Evolutionary conservation across 805 yeast species (phyloP).

Genomic region (Saturnispora silvae): DNA sequence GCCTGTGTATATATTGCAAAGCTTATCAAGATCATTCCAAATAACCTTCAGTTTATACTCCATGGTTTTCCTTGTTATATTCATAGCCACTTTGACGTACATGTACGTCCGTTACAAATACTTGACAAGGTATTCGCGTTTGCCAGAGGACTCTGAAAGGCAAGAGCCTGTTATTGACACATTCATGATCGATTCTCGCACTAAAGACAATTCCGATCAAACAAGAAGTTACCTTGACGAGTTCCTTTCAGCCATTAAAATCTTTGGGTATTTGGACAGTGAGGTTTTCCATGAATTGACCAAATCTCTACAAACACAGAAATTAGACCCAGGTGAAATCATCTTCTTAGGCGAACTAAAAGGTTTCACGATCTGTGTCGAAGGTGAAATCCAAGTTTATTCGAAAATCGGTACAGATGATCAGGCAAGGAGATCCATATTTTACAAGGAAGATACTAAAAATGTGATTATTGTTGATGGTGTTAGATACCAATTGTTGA

Average conservation of each 20-base stretch:
- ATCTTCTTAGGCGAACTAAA: constrained; percentile 51
- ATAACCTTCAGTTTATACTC: constrained; percentile 43
- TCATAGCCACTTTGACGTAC: constrained; percentile 29
- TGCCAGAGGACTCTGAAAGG: constrained; percentile 34
- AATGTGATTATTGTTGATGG: constrained; percentile 42
- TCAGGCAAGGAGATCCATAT: constrained; percentile 12
- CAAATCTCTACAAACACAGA: constrained; percentile 82
- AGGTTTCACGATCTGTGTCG: constrained; percentile 89
- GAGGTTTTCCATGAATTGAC: constrained; percentile 90
- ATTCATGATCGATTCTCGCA: constrained; percentile 29
- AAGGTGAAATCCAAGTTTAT: constrained; percentile 77
- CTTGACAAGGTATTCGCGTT: constrained; percentile 51
- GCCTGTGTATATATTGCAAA: no score
- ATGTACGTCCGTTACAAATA: constrained; percentile 51
- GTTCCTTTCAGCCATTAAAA: constrained; percentile 80
- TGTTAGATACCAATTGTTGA: constrained; percentile 60
- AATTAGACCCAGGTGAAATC: constrained; percentile 66
- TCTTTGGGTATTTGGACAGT: constrained; percentile 85
- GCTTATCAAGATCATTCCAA: constrained; percentile 35
- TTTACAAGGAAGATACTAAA: constrained; percentile 24
- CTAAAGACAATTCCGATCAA: constrained; percentile 30
- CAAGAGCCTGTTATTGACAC: constrained; percentile 37
- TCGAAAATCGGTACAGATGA: constrained; percentile 36
- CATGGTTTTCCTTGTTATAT: constrained; percentile 26
- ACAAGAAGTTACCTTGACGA: constrained; percentile 71